Percentiles rank a stretch among this genome's conserved stretches.
phyloP scores from a whole-genome alignment of 441 rosid species.

The Mallotus repandus region DNA sequence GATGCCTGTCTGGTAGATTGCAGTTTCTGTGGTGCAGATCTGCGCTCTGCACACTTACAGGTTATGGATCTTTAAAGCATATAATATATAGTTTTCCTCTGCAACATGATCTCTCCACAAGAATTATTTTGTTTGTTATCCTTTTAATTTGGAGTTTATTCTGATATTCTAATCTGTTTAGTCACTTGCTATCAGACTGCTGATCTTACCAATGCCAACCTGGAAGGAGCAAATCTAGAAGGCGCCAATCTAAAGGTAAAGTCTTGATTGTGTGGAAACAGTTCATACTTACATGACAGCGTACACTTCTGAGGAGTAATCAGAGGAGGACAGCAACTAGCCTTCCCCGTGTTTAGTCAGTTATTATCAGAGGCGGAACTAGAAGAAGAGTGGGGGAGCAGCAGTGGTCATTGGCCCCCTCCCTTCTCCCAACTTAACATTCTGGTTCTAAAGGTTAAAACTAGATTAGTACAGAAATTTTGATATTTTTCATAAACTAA shows the following conservation, averaged over 20 bases:
- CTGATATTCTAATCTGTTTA: constrained; percentile 9
- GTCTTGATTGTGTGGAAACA: not conserved
- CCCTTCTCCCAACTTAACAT: no score
- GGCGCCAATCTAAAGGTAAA: constrained; percentile 92
- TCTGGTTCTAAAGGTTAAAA: no score
- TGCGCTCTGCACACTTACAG: constrained; percentile 86
- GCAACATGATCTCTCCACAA: not conserved
- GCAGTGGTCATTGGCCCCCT: no score
- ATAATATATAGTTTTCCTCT: not conserved
- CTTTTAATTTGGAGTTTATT: not conserved
- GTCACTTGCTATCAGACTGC: constrained; percentile 50
- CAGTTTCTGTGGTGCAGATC: constrained; percentile 11
- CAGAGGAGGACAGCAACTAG: not conserved
- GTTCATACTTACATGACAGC: not conserved
- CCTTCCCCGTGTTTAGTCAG: not conserved
- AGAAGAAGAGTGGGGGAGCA: no score
- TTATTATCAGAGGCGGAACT: no score
- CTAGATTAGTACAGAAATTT: no score
- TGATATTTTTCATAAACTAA: not conserved
- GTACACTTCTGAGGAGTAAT: not conserved
- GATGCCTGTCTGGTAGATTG: not conserved
- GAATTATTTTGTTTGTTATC: not conserved
- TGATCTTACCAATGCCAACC: constrained; percentile 88
- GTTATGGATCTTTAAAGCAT: constrained; percentile 29
- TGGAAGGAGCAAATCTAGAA: constrained; percentile 91